A percentile compares a stretch with the other conserved stretches of the same genome.
Evolutionary conservation across 148 eudicot genomes (phyloP).

Genomic region (Chenopodium berlandieri): DNA sequence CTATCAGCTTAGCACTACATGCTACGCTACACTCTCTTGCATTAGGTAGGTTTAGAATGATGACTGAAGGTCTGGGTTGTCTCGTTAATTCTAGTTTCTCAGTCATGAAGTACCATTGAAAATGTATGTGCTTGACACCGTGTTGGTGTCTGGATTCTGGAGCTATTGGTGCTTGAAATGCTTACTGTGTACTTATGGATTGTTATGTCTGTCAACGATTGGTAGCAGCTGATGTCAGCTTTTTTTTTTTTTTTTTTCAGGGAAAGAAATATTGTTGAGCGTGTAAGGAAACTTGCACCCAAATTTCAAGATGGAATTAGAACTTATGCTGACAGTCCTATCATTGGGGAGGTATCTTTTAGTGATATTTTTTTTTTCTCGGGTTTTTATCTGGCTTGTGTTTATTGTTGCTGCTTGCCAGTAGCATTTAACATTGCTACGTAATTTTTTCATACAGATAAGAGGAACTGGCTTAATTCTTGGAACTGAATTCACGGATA

Average conservation of each 20-base stretch:
- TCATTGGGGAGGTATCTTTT: conserved; percentile 79
- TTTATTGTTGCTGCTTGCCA: background rate
- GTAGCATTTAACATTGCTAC: conserved; percentile 7
- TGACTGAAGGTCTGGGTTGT: background rate
- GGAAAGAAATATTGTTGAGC: conserved; percentile 82
- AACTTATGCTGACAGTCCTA: conserved; percentile 81
- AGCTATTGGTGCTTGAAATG: background rate
- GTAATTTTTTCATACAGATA: conserved; percentile 41
- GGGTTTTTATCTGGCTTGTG: background rate
- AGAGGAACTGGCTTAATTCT: conserved; percentile 89
- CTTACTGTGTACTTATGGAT: background rate
- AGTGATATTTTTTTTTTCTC: background rate
- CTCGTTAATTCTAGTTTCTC: background rate
- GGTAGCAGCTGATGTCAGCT: conserved; percentile 1
- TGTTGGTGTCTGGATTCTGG: background rate
- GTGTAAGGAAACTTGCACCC: conserved; percentile 61
- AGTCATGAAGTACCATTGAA: background rate
- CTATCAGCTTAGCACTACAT: background rate
- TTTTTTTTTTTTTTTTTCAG: conserved; percentile 33
- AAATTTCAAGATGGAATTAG: conserved; percentile 85
- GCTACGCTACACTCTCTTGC: background rate
- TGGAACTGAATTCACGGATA: conserved; percentile 84
- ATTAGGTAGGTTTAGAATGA: background rate
- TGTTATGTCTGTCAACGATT: background rate
- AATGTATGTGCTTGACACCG: background rate